phyloP scores from a whole-genome alignment of 2,329 filamentous ascomycete genomes.

The Colletotrichum higginsianum region DNA sequence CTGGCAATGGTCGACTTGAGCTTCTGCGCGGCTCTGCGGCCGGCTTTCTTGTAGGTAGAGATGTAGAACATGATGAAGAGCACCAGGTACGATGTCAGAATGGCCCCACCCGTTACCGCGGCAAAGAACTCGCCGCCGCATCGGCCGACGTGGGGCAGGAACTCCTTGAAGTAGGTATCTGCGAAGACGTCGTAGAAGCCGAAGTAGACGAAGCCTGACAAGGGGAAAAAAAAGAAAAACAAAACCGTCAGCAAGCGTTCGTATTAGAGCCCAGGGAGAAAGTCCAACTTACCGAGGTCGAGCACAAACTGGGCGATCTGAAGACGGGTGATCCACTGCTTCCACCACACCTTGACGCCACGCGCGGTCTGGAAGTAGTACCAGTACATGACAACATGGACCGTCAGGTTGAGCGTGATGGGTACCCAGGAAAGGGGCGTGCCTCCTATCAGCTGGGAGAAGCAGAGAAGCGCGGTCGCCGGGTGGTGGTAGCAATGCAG shows the following conservation, averaged over 20 bases:
- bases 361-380: slow-evolving; percentile 96
- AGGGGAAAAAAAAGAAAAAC: background rate
- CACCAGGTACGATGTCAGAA: slow-evolving; percentile 82
- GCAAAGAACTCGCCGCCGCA: slow-evolving; percentile 86
- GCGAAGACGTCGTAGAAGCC: slow-evolving; percentile 85
- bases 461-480: slow-evolving; percentile 90
- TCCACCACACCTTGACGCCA: slow-evolving; percentile 93
- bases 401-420: slow-evolving; percentile 85
- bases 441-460: slow-evolving; percentile 87
- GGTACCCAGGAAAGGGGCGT: slow-evolving; percentile 90
- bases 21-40: slow-evolving; percentile 13
- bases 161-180: slow-evolving; percentile 75
- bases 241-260: slow-evolving; percentile 14
- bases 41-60: slow-evolving; percentile 55
- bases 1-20: background rate
- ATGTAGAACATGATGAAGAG: slow-evolving; percentile 87
- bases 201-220: slow-evolving; percentile 67
- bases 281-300: slow-evolving; percentile 79
- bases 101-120: slow-evolving; percentile 80
- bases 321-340: slow-evolving; percentile 93
- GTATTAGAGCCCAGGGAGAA: background rate
- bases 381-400: slow-evolving; percentile 97
- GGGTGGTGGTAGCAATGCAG: slow-evolving; percentile 95
- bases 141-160: slow-evolving; percentile 77
- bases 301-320: slow-evolving; percentile 93